Evolutionary conservation across 2,329 filamentous ascomycete species (phyloP).

Genomic region (Sporothrix euskadiensis): DNA sequence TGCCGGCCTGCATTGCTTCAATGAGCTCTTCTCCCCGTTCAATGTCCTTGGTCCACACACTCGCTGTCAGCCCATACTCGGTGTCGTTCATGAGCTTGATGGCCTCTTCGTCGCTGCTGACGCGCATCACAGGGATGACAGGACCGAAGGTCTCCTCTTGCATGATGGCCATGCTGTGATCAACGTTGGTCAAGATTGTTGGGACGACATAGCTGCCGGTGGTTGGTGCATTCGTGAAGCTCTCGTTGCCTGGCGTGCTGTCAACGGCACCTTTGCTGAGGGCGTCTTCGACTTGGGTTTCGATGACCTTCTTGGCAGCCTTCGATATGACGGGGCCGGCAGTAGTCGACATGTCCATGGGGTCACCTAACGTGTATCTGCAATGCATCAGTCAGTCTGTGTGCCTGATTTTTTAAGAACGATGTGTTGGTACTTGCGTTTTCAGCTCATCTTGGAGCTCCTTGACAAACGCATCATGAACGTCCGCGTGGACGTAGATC

Average conservation of each 20-base stretch:
- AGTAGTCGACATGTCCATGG: conserved; percentile 74
- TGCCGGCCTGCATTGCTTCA: conserved; percentile 84
- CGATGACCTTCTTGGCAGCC: conserved; percentile 72
- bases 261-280: conserved; percentile 80
- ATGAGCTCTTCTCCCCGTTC: conserved; percentile 73
- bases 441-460: conserved; percentile 76
- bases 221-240: conserved; percentile 68
- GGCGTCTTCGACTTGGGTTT: conserved; percentile 78
- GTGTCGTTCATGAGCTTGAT: conserved; percentile 89
- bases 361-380: conserved; percentile 86
- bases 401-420: no score
- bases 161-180: conserved; percentile 86
- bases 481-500: conserved; percentile 81
- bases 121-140: conserved; percentile 88
- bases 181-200: conserved; percentile 75
- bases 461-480: conserved; percentile 79
- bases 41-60: conserved; percentile 92
- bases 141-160: conserved; percentile 94
- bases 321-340: conserved; percentile 87
- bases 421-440: conserved; percentile 32
- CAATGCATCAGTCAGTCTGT: no score
- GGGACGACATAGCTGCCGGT: conserved; percentile 88
- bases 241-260: conserved; percentile 73
- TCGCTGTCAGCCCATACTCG: conserved; percentile 91
- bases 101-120: conserved; percentile 79